Evolutionary conservation across 2,329 filamentous ascomycete genomes (phyloP).

Genomic region (Helicocarpus griseus): DNA sequence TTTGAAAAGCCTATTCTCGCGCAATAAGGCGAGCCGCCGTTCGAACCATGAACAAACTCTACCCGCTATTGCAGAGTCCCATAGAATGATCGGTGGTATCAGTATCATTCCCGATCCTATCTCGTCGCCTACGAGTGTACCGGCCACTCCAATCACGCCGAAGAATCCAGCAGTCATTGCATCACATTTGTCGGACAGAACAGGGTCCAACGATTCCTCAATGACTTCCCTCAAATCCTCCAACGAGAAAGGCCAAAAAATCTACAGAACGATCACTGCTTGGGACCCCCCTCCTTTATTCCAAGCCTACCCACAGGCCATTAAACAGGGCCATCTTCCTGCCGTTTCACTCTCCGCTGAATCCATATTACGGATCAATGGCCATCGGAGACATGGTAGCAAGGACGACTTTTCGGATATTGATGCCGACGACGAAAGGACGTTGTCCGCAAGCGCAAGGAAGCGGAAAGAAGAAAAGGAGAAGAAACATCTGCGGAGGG

Average conservation of each 20-base stretch:
- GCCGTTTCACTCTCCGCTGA: conserved; percentile 61
- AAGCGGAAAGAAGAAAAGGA: conserved; percentile 28
- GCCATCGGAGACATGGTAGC: conserved; percentile 18
- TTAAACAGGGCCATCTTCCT: conserved; percentile 62
- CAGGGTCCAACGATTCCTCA: conserved; percentile 14
- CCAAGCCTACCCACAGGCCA: conserved; percentile 75
- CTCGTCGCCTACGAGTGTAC: conserved; percentile 18
- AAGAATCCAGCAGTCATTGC: conserved; percentile 17
- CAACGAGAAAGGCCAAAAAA: conserved; percentile 18
- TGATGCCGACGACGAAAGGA: conserved; percentile 6
- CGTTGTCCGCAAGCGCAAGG: conserved; percentile 14
- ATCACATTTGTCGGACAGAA: conserved; percentile 16
- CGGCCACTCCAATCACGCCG: conserved; percentile 19
- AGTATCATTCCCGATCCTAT: conserved; percentile 11
- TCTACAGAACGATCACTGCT: conserved; percentile 17
- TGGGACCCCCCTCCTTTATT: conserved; percentile 71
- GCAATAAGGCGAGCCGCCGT: conserved; percentile 24
- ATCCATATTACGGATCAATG: conserved; percentile 50
- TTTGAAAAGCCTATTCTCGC: conserved; percentile 27
- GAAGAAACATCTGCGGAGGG: conserved; percentile 26
- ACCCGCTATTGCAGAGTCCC: conserved; percentile 24
- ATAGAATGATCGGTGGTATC: conserved; percentile 8
- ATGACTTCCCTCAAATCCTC: conserved; percentile 16
- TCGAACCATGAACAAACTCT: conserved; percentile 20
- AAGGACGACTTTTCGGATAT: conserved; percentile 13